Evolutionary conservation across 495 filamentous ascomycete species (phyloP), one percentile per base, ranked within the genome.

Genomic region (Aspergillus olivimuriae): DNA sequence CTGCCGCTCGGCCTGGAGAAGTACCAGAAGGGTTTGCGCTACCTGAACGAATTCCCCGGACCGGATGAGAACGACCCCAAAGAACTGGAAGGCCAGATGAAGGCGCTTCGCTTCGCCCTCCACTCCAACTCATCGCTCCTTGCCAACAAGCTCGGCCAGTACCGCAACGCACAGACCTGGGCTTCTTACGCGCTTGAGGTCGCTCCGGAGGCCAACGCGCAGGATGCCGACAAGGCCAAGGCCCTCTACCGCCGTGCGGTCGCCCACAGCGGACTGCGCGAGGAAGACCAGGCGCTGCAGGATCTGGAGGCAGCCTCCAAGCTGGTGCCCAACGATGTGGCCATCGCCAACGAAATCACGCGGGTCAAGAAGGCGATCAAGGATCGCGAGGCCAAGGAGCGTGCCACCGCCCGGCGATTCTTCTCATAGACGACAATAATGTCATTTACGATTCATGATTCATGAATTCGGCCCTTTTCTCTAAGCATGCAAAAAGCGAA

Each of bases 21-120:
- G 72, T 99, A 99, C 70, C 86, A 94, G 66, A 99, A 99, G 70
- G 90, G 79, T n/a, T 65, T 99, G 42, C 84, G 92, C 49, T 99
- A 97, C 58, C 66, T 96, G 46, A 87, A 89, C 60, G 89, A 96
- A 67, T 86, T 92, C 58, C 83, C 87, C 9, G 79, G 81, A 38
- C 65, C 82, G 16, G 64, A 58, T 14, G 81, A 89, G 14, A 67
- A 73, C 2, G 87, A 89, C 47, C 70, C 82, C 26, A 69, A 73
- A 31, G 85, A 88, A 34, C 72, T 85, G 24, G 77, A 75, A 35
- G 57, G 68, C 37, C 70, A 86, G 55, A 68, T 95, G 45, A 80
- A 80, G 51, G 68, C 79, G 18, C 73, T 99, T 28, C 81, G 84
- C 38, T 87, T 91, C 56, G 75, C 77, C 7, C 69, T 92, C 18